A percentile compares a stretch with the other conserved stretches of the same genome.
Conservation (phyloP, 331 rosid genomes). For the Pyrus hybrid region DNA sequence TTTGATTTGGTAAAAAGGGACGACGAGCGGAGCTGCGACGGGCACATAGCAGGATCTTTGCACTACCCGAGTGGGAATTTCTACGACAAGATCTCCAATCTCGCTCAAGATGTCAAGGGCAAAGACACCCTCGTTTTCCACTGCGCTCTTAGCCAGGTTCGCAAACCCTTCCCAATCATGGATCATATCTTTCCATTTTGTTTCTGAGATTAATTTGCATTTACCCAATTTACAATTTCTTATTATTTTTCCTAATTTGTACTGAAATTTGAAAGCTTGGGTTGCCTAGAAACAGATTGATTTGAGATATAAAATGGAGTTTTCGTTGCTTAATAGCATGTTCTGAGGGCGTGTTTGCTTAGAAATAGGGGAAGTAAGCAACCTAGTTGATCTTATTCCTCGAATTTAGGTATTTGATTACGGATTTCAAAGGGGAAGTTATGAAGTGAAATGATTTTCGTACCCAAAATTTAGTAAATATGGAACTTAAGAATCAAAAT, state of each 20-base stretch:
- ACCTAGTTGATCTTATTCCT: no score
- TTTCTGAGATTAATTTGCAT: neutral
- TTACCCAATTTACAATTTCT: neutral
- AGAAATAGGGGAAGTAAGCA: no score
- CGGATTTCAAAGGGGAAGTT: no score
- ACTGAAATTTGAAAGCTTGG: neutral
- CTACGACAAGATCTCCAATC: slow-evolving; percentile 65
- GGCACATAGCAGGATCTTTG: slow-evolving; percentile 83
- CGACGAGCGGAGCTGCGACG: slow-evolving; percentile 79
- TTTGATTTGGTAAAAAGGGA: slow-evolving; percentile 33
- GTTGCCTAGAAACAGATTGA: neutral
- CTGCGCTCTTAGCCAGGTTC: slow-evolving; percentile 87
- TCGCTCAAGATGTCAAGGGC: slow-evolving; percentile 52
- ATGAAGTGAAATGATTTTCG: no score
- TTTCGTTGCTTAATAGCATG: neutral
- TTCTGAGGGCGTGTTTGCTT: neutral
- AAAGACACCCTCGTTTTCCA: slow-evolving; percentile 86
- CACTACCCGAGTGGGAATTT: slow-evolving; percentile 71
- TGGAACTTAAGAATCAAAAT: no score
- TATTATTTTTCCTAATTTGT: neutral
- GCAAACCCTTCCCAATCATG: neutral
- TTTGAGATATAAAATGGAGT: neutral
- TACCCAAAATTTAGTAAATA: no score
- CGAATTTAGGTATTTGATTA: no score
- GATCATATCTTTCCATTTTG: neutral